These are phyloP conservation scores for Thuidium tamariscinum DNA, from an alignment of 225 moss, liverwort and hornwort species.

Conservation along the genomic window DNA sequence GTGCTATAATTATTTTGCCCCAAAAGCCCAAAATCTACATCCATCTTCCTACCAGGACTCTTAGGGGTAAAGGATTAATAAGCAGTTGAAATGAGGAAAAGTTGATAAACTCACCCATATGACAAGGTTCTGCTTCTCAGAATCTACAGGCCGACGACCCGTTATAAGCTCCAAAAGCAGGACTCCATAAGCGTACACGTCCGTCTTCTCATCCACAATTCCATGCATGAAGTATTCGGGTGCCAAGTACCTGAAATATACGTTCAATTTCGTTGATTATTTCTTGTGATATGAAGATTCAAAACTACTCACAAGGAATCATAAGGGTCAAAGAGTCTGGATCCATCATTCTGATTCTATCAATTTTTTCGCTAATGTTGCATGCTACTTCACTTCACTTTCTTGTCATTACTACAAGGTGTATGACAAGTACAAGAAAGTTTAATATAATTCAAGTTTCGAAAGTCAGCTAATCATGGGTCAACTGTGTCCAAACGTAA, in stretches of 20 bases:
- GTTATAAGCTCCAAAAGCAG: constrained; percentile 51
- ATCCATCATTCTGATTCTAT: not conserved
- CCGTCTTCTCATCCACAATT: constrained; percentile 53
- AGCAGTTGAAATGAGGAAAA: not conserved
- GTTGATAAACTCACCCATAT: constrained; percentile 26
- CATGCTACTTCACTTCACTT: not conserved
- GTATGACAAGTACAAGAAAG: not conserved
- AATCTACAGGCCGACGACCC: constrained; percentile 37
- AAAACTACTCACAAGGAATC: not conserved
- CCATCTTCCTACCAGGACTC: too few relatives aligned
- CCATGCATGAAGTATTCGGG: constrained; percentile 55
- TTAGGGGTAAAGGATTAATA: too few relatives aligned
- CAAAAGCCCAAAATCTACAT: not conserved
- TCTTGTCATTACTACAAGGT: not conserved
- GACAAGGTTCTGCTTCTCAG: constrained; percentile 46
- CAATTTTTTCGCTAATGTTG: not conserved
- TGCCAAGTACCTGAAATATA: constrained; percentile 24
- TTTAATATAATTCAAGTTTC: not conserved
- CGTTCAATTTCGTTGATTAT: not conserved
- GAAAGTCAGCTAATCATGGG: not conserved
- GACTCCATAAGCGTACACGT: constrained; percentile 50
- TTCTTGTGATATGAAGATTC: not conserved
- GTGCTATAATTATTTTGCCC: too few relatives aligned
- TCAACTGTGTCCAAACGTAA: not conserved
- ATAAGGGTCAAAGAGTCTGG: not conserved